Percentiles rank a stretch among this genome's conserved stretches.
These are phyloP conservation scores for Pythium grandisporangium DNA, from an alignment of 352 stramenopile species.

Conservation along the genomic window DNA sequence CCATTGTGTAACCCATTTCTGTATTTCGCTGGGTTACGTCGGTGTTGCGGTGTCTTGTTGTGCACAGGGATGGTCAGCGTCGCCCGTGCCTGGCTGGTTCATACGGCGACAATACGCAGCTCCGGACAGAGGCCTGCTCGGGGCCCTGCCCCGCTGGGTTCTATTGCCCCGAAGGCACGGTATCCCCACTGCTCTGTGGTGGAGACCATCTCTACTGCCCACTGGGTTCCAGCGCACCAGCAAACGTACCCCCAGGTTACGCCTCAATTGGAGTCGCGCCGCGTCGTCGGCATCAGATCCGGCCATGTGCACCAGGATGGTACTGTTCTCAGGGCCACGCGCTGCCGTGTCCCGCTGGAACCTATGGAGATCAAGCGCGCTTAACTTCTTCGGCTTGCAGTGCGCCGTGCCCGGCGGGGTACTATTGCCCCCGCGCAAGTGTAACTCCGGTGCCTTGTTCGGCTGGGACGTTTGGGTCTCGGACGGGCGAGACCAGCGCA, in stretches of 20 bases:
- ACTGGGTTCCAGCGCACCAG: slow-evolving; percentile 7
- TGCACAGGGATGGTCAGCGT: slow-evolving; percentile 20
- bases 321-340: slow-evolving; percentile 46
- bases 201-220: slow-evolving; percentile 43
- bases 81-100: slow-evolving; percentile 41
- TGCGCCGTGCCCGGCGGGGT: slow-evolving; percentile 35
- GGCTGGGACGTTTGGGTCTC: slow-evolving; percentile 44
- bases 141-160: slow-evolving; percentile 50
- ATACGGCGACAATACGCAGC: slow-evolving; percentile 34
- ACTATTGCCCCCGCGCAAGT: slow-evolving; percentile 41
- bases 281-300: slow-evolving; percentile 17
- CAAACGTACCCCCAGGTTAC: slow-evolving; percentile 9
- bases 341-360: slow-evolving; percentile 32
- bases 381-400: slow-evolving; percentile 26
- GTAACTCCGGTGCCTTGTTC: slow-evolving; percentile 23
- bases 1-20: no score
- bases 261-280: slow-evolving; percentile 28
- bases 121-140: slow-evolving; percentile 35
- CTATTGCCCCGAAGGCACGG: slow-evolving; percentile 40
- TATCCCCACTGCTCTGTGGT: slow-evolving; percentile 30
- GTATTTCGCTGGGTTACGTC: no score
- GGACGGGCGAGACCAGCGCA: slow-evolving; percentile 16
- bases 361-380: slow-evolving; percentile 22
- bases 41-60: no score
- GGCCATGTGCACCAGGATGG: slow-evolving; percentile 32